Evolutionary conservation across 179 eudicot genomes (phyloP).

Genomic region (Beta macrorhiza): DNA sequence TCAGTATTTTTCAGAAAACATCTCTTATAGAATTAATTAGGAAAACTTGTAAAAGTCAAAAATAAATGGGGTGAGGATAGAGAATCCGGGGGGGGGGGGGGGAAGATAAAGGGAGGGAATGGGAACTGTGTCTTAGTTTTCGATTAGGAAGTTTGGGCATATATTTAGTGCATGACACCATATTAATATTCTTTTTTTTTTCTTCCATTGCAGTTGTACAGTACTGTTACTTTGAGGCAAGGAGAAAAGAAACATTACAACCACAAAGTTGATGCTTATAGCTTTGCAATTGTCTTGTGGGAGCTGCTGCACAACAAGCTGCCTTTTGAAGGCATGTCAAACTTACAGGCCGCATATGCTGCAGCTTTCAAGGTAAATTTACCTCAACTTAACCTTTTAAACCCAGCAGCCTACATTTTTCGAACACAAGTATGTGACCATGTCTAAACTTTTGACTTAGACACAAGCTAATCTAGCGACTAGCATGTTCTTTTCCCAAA

Average conservation of each 20-base stretch:
- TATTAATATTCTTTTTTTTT: not conserved
- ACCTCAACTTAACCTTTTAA: not conserved
- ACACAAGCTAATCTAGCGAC: not conserved
- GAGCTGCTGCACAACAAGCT: constrained; percentile 84
- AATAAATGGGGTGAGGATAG: not conserved
- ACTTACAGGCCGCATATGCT: constrained; percentile 97
- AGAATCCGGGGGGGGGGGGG: not conserved
- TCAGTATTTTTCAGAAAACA: not conserved
- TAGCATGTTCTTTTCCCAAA: not conserved
- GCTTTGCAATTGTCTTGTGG: constrained; percentile 96
- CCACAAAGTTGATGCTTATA: constrained; percentile 92
- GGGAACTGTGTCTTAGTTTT: not conserved
- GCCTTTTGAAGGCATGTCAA: constrained; percentile 99
- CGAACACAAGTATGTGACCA: not conserved
- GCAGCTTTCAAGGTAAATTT: constrained; percentile 82
- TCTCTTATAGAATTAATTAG: not conserved
- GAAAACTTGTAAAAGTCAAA: too few species aligned
- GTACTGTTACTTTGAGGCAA: constrained; percentile 89
- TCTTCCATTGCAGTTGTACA: constrained; percentile 60
- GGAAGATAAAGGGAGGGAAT: not conserved
- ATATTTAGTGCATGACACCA: not conserved
- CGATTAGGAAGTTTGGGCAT: not conserved
- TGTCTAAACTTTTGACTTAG: not conserved
- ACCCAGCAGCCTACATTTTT: not conserved
- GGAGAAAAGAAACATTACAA: constrained; percentile 98